Conservation (phyloP, 2,329 filamentous ascomycete species). For the Camptophora hylomeconis region DNA sequence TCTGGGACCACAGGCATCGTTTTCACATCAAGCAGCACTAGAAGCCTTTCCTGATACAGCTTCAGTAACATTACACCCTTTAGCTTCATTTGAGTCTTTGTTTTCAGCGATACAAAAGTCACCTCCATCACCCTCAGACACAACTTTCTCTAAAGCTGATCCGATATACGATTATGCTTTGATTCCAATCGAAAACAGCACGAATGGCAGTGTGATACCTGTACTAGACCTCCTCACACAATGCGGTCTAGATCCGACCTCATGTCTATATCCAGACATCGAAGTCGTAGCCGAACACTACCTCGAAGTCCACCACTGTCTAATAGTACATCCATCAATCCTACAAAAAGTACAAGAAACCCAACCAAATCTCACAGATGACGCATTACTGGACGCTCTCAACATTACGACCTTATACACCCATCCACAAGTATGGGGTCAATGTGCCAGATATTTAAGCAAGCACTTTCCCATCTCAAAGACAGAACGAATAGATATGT, state of each 20-base stretch:
- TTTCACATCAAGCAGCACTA: slow-evolving; percentile 51
- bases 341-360: slow-evolving; percentile 11
- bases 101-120: slow-evolving; percentile 40
- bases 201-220: slow-evolving; percentile 82
- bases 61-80: slow-evolving; percentile 7
- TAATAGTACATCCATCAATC: slow-evolving; percentile 41
- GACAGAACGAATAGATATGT: slow-evolving; percentile 65
- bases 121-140: slow-evolving; percentile 27
- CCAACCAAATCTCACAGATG: not conserved
- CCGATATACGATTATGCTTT: slow-evolving; percentile 57
- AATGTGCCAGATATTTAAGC: slow-evolving; percentile 66
- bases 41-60: slow-evolving; percentile 8
- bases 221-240: slow-evolving; percentile 84
- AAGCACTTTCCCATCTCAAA: slow-evolving; percentile 9
- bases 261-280: slow-evolving; percentile 48
- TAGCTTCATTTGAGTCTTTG: slow-evolving; percentile 13
- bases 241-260: slow-evolving; percentile 30
- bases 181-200: slow-evolving; percentile 91
- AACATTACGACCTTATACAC: slow-evolving; percentile 69
- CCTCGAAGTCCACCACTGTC: slow-evolving; percentile 75
- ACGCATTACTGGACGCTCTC: not conserved
- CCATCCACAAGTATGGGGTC: slow-evolving; percentile 90
- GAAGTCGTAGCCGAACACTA: slow-evolving; percentile 67
- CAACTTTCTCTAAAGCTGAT: slow-evolving; percentile 35
- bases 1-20: slow-evolving; percentile 51